A percentile compares a stretch with the other conserved stretches of the same genome.
These are phyloP conservation scores for Papiliotrema flavescens DNA, from an alignment of 1,284 basidiomycete genomes.

Conservation along the genomic window DNA sequence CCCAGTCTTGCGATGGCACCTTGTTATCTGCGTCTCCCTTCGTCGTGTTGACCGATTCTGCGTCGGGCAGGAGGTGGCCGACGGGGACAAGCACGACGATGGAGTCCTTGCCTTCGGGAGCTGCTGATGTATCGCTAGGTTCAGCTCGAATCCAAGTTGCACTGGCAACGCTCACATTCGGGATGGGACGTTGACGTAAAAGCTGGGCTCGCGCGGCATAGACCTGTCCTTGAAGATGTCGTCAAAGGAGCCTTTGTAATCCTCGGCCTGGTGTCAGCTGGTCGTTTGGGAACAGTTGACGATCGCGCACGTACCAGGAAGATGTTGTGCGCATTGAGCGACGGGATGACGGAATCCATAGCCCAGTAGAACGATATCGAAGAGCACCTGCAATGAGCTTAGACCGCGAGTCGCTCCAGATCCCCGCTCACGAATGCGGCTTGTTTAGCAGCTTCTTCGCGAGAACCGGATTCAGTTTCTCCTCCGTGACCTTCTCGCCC, in stretches of 20 bases:
- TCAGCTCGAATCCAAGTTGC: too few species aligned
- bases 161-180: constrained; percentile 36
- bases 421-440: constrained; percentile 41
- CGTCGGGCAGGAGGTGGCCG: constrained; percentile 26
- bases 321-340: constrained; percentile 54
- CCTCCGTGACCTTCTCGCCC: constrained; percentile 1
- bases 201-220: constrained; percentile 54
- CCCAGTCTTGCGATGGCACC: constrained; percentile 34
- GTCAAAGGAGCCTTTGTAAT: constrained; percentile 53
- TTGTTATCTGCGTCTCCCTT: background rate
- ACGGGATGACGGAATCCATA: constrained; percentile 48
- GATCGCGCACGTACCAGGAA: constrained; percentile 41
- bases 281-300: too few species aligned
- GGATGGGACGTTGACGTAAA: constrained; percentile 56
- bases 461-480: constrained; percentile 23
- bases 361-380: constrained; percentile 58
- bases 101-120: constrained; percentile 43
- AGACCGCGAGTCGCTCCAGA: too few species aligned
- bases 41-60: constrained; percentile 7
- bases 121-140: constrained; percentile 51
- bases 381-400: constrained; percentile 48
- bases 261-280: constrained; percentile 43
- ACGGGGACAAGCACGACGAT: constrained; percentile 44
- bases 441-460: constrained; percentile 33
- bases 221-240: constrained; percentile 53